phyloP scores from a whole-genome alignment of 495 filamentous ascomycete species.

The Geoglossum glabrum region DNA sequence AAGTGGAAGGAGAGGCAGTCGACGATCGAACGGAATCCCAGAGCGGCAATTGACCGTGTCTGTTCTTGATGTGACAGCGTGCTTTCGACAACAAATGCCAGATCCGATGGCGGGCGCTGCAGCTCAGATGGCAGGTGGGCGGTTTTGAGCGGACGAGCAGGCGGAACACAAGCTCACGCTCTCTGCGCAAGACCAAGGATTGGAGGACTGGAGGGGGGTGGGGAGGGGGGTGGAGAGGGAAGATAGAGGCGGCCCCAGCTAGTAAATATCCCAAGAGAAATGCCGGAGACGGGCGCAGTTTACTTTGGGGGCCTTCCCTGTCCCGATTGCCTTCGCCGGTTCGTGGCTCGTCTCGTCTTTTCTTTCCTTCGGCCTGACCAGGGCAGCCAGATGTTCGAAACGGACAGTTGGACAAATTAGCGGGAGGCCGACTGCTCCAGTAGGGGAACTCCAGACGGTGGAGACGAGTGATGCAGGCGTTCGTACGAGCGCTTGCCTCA shows the following conservation, averaged over 20 bases:
- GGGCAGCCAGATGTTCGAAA: neutral
- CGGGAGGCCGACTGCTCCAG: neutral
- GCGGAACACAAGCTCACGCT: neutral
- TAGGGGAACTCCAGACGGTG: neutral
- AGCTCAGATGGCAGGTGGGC: neutral
- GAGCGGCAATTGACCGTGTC: neutral
- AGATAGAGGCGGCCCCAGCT: neutral
- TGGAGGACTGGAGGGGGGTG: neutral
- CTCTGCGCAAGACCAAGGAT: neutral
- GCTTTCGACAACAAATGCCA: neutral
- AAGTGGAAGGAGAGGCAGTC: neutral
- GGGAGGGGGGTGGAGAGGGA: neutral
- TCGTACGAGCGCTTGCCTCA: neutral
- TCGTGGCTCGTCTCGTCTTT: slow-evolving; percentile 1
- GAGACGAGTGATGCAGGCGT: neutral
- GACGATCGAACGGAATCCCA: neutral
- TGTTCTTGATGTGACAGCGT: neutral
- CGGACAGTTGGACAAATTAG: neutral
- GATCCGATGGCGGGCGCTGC: neutral
- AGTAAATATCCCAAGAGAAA: neutral
- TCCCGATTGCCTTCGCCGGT: neutral
- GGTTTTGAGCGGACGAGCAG: slow-evolving; percentile 1
- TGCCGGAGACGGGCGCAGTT: slow-evolving; percentile 1
- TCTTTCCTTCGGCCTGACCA: neutral
- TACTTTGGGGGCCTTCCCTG: neutral